A percentile compares a stretch with the other conserved stretches of the same genome.
Conservation (phyloP, 2,329 filamentous ascomycete species). For the Thyridium curvatum region DNA sequence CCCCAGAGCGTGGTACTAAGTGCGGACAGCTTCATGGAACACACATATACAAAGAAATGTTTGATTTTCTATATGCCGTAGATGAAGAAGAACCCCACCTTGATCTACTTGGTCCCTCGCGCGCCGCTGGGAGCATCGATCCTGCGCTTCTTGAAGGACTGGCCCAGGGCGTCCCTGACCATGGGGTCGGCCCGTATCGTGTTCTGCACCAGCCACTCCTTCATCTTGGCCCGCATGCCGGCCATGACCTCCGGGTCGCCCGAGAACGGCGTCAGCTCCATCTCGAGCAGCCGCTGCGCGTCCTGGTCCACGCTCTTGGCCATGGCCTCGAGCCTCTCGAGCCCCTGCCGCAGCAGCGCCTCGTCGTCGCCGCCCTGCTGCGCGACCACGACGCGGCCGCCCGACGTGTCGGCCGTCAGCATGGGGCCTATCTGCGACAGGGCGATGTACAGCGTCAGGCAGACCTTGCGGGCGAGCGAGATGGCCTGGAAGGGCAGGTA, state of each 20-base stretch:
- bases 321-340: conserved; percentile 60
- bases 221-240: conserved; percentile 65
- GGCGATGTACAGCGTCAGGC: conserved; percentile 76
- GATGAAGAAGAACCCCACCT: too few relatives aligned
- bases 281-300: conserved; percentile 59
- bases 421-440: conserved; percentile 74
- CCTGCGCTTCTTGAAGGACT: conserved; percentile 57
- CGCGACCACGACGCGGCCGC: conserved; percentile 17
- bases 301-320: conserved; percentile 61
- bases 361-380: conserved; percentile 34
- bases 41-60: too few relatives aligned
- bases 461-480: conserved; percentile 65
- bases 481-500: conserved; percentile 85
- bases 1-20: too few relatives aligned
- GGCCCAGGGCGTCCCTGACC: conserved; percentile 72
- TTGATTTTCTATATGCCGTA: neutral
- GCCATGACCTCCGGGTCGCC: conserved; percentile 61
- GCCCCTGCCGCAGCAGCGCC: conserved; percentile 46
- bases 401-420: conserved; percentile 35
- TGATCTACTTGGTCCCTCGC: conserved; percentile 36
- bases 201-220: conserved; percentile 84
- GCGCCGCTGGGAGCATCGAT: conserved; percentile 58
- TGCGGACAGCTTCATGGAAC: too few relatives aligned
- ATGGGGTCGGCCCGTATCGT: conserved; percentile 73
- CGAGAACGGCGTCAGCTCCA: conserved; percentile 77